Percentiles rank a stretch among this genome's conserved stretches.
Conservation (phyloP, 202 grass and related monocot genomes). For the Dendrocalamus latiflorus region DNA sequence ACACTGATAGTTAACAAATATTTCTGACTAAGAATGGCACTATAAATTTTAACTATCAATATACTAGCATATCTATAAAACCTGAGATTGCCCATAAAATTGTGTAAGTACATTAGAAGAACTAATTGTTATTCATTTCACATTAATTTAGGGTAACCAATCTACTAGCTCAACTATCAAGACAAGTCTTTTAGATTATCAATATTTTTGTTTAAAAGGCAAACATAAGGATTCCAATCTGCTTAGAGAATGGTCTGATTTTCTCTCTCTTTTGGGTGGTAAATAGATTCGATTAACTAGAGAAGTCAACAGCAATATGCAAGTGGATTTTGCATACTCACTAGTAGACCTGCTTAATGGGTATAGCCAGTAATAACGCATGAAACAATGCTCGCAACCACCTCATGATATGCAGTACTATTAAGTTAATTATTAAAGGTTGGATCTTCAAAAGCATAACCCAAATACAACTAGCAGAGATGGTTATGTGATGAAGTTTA, state of each 20-base stretch:
- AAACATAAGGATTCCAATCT: neutral
- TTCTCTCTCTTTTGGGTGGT: neutral
- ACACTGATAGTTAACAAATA: constrained; percentile 14
- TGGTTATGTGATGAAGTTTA: neutral
- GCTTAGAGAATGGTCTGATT: neutral
- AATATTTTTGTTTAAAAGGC: neutral
- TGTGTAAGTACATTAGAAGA: neutral
- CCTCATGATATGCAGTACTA: neutral
- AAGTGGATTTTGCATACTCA: neutral
- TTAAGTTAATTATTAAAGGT: neutral
- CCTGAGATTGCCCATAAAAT: neutral
- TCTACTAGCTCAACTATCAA: neutral
- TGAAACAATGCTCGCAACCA: neutral
- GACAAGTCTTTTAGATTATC: neutral
- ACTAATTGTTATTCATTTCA: neutral
- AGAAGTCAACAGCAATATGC: neutral
- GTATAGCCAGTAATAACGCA: neutral
- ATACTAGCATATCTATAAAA: neutral
- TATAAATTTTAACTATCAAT: constrained; percentile 5
- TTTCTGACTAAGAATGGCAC: neutral
- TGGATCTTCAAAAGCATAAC: neutral
- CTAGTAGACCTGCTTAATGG: neutral
- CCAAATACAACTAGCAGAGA: neutral
- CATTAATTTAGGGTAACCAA: neutral
- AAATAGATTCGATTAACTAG: neutral